Conservation (phyloP, 345 rosid species). For the Ceriops tagal region DNA sequence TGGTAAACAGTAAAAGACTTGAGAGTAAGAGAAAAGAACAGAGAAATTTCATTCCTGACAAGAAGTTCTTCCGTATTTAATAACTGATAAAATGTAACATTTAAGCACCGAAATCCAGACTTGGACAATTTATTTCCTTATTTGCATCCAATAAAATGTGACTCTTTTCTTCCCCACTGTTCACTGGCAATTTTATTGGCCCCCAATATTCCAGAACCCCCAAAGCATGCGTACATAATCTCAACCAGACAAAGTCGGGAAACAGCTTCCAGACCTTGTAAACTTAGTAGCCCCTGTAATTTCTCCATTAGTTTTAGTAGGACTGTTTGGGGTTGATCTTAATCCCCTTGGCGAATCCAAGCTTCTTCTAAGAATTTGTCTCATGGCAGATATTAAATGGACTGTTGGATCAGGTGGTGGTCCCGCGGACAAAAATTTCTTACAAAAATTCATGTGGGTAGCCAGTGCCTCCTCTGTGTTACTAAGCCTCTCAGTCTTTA, state of each 20-base stretch:
- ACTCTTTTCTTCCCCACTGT: not conserved
- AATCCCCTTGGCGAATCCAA: constrained; percentile 61
- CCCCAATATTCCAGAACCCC: constrained; percentile 2
- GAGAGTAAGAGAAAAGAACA: not conserved
- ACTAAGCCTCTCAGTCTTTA: constrained; percentile 56
- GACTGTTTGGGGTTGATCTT: constrained; percentile 77
- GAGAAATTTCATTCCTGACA: constrained; percentile 10
- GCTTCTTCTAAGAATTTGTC: constrained; percentile 64
- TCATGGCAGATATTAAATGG: constrained; percentile 81
- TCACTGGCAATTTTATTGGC: not conserved
- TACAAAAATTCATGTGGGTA: constrained; percentile 75
- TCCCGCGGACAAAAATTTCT: constrained; percentile 57
- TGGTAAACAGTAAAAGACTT: not conserved
- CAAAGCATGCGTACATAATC: not conserved
- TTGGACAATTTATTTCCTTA: not conserved
- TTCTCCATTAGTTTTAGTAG: constrained; percentile 39
- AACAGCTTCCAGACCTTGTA: constrained; percentile 75
- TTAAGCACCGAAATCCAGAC: constrained; percentile 6
- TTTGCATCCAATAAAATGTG: constrained; percentile 16
- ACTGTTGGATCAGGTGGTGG: constrained; percentile 77
- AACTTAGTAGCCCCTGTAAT: constrained; percentile 29
- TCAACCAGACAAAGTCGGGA: constrained; percentile 58
- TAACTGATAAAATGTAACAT: constrained; percentile 1
- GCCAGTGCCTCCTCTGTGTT: constrained; percentile 88
- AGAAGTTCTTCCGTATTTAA: constrained; percentile 2